Evolutionary conservation across 345 rosid species (phyloP).

Genomic region (Hypericum androsaemum): DNA sequence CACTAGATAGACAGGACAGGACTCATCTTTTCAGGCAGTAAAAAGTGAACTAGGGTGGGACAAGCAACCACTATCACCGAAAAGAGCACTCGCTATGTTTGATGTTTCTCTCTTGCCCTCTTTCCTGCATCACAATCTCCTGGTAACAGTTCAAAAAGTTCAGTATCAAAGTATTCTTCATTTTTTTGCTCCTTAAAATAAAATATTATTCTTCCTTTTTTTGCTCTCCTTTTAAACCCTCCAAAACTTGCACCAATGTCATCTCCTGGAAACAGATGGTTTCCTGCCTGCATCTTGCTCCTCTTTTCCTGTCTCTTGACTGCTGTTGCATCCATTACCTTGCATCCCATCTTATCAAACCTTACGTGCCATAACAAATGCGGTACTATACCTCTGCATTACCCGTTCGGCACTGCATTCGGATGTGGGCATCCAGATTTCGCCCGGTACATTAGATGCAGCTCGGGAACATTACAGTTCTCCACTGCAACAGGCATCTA

Average conservation of each 20-base stretch:
- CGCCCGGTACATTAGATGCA: constrained; percentile 41
- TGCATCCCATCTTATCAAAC: constrained; percentile 17
- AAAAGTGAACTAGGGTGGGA: too few relatives aligned
- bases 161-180: too few relatives aligned
- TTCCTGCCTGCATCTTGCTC: constrained; percentile 21
- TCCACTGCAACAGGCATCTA: constrained; percentile 44
- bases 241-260: constrained; percentile 27
- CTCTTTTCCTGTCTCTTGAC: constrained; percentile 11
- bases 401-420: constrained; percentile 42
- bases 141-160: too few relatives aligned
- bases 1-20: too few relatives aligned
- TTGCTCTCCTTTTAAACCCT: background rate
- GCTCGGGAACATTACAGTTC: constrained; percentile 36
- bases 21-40: too few relatives aligned
- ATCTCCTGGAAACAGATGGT: constrained; percentile 13
- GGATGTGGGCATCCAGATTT: constrained; percentile 54
- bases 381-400: constrained; percentile 39
- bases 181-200: too few relatives aligned
- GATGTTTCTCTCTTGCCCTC: too few relatives aligned
- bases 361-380: constrained; percentile 35
- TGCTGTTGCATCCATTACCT: constrained; percentile 12
- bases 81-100: too few relatives aligned
- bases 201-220: too few relatives aligned
- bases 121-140: too few relatives aligned
- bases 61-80: too few relatives aligned